phyloP scores from a whole-genome alignment of 2,329 filamentous ascomycete species.

The Colletotrichum navitas region DNA sequence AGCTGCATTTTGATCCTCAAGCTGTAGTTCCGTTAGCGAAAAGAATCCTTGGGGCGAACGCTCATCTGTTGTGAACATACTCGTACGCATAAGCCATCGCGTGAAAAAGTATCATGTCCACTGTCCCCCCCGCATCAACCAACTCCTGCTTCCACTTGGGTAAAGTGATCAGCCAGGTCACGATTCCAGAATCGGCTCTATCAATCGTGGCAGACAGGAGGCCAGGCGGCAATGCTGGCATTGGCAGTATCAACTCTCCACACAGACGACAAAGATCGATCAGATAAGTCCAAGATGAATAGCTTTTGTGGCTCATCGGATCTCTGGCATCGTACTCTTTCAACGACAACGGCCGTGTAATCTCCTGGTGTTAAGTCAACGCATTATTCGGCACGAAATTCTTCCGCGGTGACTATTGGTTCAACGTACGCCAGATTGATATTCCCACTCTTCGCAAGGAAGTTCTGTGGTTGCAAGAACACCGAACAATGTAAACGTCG shows the following conservation, averaged over 20 bases:
- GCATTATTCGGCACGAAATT: neutral
- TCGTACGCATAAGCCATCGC: conserved; percentile 52
- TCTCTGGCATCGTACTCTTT: conserved; percentile 53
- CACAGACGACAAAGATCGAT: conserved; percentile 54
- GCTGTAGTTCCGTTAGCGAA: neutral
- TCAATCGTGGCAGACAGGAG: conserved; percentile 46
- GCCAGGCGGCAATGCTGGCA: conserved; percentile 45
- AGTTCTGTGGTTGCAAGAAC: conserved; percentile 52
- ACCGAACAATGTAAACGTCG: conserved; percentile 47
- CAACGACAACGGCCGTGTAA: conserved; percentile 51
- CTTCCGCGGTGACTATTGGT: conserved; percentile 16
- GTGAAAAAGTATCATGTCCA: conserved; percentile 55
- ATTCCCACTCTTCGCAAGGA: conserved; percentile 57
- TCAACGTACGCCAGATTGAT: conserved; percentile 54
- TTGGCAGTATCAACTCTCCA: conserved; percentile 49
- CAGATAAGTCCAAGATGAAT: conserved; percentile 55
- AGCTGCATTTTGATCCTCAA: conserved; percentile 42
- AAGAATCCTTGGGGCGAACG: neutral
- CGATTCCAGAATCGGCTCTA: conserved; percentile 53
- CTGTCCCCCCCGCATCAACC: conserved; percentile 52
- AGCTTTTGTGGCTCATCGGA: conserved; percentile 51
- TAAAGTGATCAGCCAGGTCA: conserved; percentile 54
- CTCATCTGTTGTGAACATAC: conserved; percentile 43
- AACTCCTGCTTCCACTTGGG: conserved; percentile 56
- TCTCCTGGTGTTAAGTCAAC: conserved; percentile 46